A percentile compares a stretch with the other conserved stretches of the same genome.
These are phyloP conservation scores for Apiotrichum domesticum DNA, from an alignment of 1,284 basidiomycete genomes.

Conservation along the genomic window DNA sequence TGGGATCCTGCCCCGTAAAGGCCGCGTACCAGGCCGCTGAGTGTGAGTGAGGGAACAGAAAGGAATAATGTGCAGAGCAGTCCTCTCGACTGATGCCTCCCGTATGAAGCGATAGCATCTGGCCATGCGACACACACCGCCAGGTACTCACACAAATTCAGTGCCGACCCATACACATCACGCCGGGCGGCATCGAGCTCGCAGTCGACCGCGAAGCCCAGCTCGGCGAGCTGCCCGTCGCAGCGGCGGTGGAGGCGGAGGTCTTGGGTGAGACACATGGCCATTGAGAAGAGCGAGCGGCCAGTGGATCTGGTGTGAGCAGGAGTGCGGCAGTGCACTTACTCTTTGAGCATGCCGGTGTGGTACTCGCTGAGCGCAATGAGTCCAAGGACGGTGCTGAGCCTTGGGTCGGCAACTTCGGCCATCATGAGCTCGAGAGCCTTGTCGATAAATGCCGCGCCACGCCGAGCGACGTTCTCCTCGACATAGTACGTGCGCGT, in stretches of 20 bases:
- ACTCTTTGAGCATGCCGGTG: constrained; percentile 17
- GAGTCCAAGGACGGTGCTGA: constrained; percentile 18
- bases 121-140: too few species aligned
- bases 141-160: constrained; percentile 15
- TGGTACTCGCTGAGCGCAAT: constrained; percentile 15
- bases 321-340: constrained; percentile 1
- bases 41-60: not conserved
- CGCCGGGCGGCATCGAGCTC: constrained; percentile 20
- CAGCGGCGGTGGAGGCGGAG: constrained; percentile 20
- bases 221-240: constrained; percentile 17
- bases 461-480: constrained; percentile 2
- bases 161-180: constrained; percentile 16
- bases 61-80: not conserved
- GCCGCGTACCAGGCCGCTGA: constrained; percentile 20
- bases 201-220: constrained; percentile 11
- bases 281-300: not conserved
- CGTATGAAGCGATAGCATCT: too few species aligned
- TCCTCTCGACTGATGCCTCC: too few species aligned
- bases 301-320: constrained; percentile 4
- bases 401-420: constrained; percentile 11
- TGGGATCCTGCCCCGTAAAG: constrained; percentile 16
- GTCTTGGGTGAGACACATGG: not conserved
- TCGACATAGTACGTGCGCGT: constrained; percentile 16
- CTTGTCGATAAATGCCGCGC: constrained; percentile 14
- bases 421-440: constrained; percentile 14